Conservation (phyloP, 78 protist species). For the Ministeria vibrans region DNA sequence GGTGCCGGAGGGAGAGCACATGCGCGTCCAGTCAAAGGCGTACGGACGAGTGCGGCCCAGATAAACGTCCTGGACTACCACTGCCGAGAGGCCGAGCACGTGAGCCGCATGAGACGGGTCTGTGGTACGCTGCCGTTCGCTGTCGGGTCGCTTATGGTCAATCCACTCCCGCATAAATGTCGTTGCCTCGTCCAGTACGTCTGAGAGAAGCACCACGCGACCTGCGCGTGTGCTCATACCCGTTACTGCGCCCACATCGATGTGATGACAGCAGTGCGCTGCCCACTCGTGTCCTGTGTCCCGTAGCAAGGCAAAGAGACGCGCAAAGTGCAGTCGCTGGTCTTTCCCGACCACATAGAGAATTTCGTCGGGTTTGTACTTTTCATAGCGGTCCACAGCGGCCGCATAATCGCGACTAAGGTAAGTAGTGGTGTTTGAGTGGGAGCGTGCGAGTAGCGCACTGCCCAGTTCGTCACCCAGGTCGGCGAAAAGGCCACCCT, state of each 20-base stretch:
- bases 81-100: neutral
- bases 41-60: neutral
- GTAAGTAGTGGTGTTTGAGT: neutral
- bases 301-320: neutral
- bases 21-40: neutral
- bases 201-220: neutral
- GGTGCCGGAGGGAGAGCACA: neutral
- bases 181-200: neutral
- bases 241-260: neutral
- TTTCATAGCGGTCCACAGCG: neutral
- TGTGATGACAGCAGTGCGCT: neutral
- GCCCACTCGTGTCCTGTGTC: neutral
- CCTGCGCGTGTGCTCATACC: neutral
- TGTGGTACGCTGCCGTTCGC: neutral
- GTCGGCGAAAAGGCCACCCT: neutral
- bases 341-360: neutral
- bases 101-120: neutral
- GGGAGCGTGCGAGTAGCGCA: no score
- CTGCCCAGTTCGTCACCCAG: no score
- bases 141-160: neutral
- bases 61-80: neutral
- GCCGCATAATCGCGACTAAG: neutral
- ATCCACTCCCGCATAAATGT: neutral
- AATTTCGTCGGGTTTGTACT: neutral
- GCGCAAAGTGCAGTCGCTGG: neutral